Evolutionary conservation across 2,329 filamentous ascomycete species (phyloP).

Genomic region (Huntiella abstrusa): DNA sequence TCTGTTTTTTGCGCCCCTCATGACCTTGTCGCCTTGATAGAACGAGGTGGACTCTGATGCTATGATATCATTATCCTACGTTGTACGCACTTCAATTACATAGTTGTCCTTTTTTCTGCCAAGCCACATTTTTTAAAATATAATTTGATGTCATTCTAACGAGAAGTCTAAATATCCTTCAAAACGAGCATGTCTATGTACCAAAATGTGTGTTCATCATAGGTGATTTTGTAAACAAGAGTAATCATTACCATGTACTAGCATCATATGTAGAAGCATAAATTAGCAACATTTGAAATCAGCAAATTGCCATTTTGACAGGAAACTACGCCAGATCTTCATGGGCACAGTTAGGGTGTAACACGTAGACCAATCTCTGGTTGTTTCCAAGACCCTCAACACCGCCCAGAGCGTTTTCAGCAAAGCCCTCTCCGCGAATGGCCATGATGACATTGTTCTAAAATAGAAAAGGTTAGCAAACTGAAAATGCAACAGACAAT

Average conservation of each 20-base stretch:
- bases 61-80: too few relatives aligned
- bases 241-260: too few relatives aligned
- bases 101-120: background rate
- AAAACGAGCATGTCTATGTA: too few relatives aligned
- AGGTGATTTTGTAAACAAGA: too few relatives aligned
- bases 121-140: background rate
- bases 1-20: too few relatives aligned
- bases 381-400: constrained; percentile 10
- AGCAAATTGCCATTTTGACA: too few relatives aligned
- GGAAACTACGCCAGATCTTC: constrained; percentile 29
- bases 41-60: too few relatives aligned
- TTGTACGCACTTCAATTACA: too few relatives aligned
- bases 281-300: background rate
- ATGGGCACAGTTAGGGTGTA: constrained; percentile 85
- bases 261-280: background rate
- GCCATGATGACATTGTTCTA: constrained; percentile 80
- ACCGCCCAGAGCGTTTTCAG: constrained; percentile 22
- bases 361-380: constrained; percentile 53
- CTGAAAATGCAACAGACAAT: constrained; percentile 12
- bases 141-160: too few relatives aligned
- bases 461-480: constrained; percentile 28
- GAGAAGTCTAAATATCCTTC: too few relatives aligned
- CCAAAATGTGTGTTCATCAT: too few relatives aligned
- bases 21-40: too few relatives aligned
- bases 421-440: constrained; percentile 43